Percentiles rank a stretch among this genome's conserved stretches.
These are phyloP conservation scores for Colletotrichum sublineola DNA, from an alignment of 2,329 filamentous ascomycete species.

Conservation along the genomic window DNA sequence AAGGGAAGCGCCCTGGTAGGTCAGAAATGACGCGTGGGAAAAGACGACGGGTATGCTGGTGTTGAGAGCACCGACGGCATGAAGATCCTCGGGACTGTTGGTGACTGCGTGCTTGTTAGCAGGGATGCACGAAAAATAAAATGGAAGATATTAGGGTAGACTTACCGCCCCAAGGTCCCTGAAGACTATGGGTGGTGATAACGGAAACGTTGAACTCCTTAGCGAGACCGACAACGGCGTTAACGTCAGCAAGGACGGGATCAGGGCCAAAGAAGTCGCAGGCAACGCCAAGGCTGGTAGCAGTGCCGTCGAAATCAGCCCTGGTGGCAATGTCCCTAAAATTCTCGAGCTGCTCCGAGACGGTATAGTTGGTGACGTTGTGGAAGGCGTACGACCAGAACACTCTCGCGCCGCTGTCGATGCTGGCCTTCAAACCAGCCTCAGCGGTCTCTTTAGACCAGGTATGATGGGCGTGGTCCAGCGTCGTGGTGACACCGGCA, in stretches of 20 bases:
- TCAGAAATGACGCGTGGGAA: slow-evolving; percentile 63
- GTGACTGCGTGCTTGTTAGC: slow-evolving; percentile 33
- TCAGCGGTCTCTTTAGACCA: slow-evolving; percentile 58
- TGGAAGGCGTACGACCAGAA: slow-evolving; percentile 62
- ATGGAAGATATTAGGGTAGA: neutral
- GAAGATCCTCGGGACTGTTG: slow-evolving; percentile 57
- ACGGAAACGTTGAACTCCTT: slow-evolving; percentile 57
- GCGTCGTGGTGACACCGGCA: slow-evolving; percentile 64
- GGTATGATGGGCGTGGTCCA: slow-evolving; percentile 67
- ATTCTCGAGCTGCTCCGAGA: slow-evolving; percentile 53
- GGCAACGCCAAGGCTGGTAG: slow-evolving; percentile 56
- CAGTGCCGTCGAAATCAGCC: slow-evolving; percentile 46
- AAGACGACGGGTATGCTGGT: slow-evolving; percentile 63
- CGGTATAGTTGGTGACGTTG: slow-evolving; percentile 50
- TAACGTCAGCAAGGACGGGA: slow-evolving; percentile 46
- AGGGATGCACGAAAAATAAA: neutral
- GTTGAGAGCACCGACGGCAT: slow-evolving; percentile 56
- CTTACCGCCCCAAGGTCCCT: slow-evolving; percentile 56
- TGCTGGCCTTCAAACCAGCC: slow-evolving; percentile 60
- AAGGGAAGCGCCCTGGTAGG: slow-evolving; percentile 53
- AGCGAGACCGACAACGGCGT: slow-evolving; percentile 51
- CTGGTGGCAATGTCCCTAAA: slow-evolving; percentile 54
- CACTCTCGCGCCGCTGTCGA: slow-evolving; percentile 63
- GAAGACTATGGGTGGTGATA: slow-evolving; percentile 60
- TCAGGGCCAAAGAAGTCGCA: slow-evolving; percentile 55